Evolutionary conservation across 2,329 filamentous ascomycete genomes (phyloP), one percentile per base, ranked within the genome.

Genomic region (Xylariaceae sp.): DNA sequence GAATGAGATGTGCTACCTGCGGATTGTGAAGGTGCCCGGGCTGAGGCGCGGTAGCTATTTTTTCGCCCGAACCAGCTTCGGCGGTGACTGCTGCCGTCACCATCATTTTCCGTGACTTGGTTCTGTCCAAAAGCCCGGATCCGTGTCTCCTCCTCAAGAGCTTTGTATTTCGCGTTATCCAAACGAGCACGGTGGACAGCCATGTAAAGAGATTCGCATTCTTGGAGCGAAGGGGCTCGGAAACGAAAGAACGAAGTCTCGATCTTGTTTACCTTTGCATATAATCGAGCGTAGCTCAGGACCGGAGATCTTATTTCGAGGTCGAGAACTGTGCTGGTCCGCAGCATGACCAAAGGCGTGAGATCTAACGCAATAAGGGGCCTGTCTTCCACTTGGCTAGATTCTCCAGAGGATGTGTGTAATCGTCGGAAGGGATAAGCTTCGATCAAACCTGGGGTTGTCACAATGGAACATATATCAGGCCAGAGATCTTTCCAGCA

Each of bases 301-400:
- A 93, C 89, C 1, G 91, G 91, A 6, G 94, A 97, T 46, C 92
- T 89, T 63, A 99, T 91, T 64, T 96, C 95, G 51, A 99, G 91
- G 72, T 99, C 95, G 28, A 99, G 85, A 3, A 90, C 91, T 19
- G 92, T 99, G 67, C 93, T 95, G 68, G 94, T 89, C 61, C 94
- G 87, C 60, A 98, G 87, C 65, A 93, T 89, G 6, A 98, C 94
- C 33, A 96, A 80, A 0, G 95, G 95, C 0, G 94, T 98, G 37
- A 99, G 85, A 69, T 96, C 92, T 29, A 97, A 84, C 5, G 89
- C 90, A 39, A 88, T 77, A 17, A 87, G 73, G 3, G 84, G 84
- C 31, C 65, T 67, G 3, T 75, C 71, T 44, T 71, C 69, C 17
- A 69, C 70, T 48, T 78, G 75, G 12, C 69, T 61, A 11, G 71